Evolutionary conservation across 1,284 basidiomycete genomes (phyloP).

Genomic region (Pascua sp.): DNA sequence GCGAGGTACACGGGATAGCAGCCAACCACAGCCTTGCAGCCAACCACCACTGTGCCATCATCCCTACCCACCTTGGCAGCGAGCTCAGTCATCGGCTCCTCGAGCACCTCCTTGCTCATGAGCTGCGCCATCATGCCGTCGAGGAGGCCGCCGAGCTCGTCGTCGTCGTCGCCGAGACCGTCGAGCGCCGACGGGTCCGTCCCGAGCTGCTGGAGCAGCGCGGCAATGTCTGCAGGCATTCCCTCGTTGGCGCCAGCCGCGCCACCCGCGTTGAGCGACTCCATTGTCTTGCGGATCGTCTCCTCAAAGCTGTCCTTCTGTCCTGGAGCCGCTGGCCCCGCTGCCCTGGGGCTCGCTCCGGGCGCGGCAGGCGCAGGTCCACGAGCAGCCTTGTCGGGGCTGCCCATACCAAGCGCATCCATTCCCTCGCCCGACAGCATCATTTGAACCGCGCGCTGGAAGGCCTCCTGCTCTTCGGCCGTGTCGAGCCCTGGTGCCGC

Average conservation of each 20-base stretch:
- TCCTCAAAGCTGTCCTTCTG: slow-evolving; percentile 63
- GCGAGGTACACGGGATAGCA: too few relatives aligned
- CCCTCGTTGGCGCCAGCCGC: slow-evolving; percentile 33
- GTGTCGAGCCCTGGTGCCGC: slow-evolving; percentile 21
- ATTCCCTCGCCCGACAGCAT: slow-evolving; percentile 66
- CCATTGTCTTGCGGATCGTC: slow-evolving; percentile 73
- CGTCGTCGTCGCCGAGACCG: slow-evolving; percentile 53
- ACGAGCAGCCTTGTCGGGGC: background rate
- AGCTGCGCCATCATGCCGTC: slow-evolving; percentile 91
- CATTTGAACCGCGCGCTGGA: slow-evolving; percentile 69
- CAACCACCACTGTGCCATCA: too few relatives aligned
- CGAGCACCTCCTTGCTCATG: slow-evolving; percentile 88
- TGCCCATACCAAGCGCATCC: slow-evolving; percentile 53
- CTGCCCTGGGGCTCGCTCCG: background rate
- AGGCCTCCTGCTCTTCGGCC: slow-evolving; percentile 49
- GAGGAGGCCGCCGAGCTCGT: slow-evolving; percentile 69
- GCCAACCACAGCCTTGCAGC: too few relatives aligned
- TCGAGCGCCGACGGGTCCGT: slow-evolving; percentile 55
- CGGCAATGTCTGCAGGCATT: slow-evolving; percentile 28
- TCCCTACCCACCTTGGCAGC: slow-evolving; percentile 63
- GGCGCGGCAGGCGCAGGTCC: background rate
- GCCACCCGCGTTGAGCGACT: slow-evolving; percentile 62
- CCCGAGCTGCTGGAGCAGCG: slow-evolving; percentile 43
- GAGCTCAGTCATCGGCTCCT: slow-evolving; percentile 88
- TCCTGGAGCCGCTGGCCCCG: slow-evolving; percentile 1